Conservation (phyloP, 2,329 filamentous ascomycete genomes). For the Apiospora phragmitis region DNA sequence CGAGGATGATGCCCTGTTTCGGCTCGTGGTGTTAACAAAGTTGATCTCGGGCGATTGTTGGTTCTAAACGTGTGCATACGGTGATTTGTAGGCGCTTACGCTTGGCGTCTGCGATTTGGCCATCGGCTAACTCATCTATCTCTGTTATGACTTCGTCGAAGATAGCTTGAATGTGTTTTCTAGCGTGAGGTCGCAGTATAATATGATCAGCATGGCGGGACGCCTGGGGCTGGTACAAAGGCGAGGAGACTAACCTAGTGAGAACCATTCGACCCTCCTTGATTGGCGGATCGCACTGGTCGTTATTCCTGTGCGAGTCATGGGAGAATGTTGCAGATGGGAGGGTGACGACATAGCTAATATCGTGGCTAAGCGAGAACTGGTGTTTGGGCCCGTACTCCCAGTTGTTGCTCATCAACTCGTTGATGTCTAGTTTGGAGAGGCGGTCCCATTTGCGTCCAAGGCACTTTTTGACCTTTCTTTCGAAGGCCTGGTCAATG, state of each 20-base stretch:
- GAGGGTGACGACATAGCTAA: not conserved
- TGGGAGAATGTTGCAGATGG: not conserved
- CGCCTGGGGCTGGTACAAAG: not conserved
- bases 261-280: conserved; percentile 2
- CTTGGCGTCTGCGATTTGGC: not conserved
- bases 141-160: not conserved
- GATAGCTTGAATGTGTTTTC: not conserved
- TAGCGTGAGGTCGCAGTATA: too few relatives aligned
- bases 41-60: too few relatives aligned
- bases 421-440: not conserved
- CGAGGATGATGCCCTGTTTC: conserved; percentile 9
- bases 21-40: too few relatives aligned
- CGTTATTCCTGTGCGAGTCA: not conserved
- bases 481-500: not conserved
- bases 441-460: not conserved
- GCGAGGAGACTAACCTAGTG: not conserved
- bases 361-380: not conserved
- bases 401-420: not conserved
- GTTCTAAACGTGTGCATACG: too few relatives aligned
- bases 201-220: too few relatives aligned
- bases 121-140: not conserved
- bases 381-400: not conserved
- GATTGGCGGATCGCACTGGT: not conserved
- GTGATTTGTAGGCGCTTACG: not conserved
- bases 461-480: not conserved